Evolutionary conservation across 257 asterid genomes (phyloP).

Genomic region (Solanum raphanifolium): DNA sequence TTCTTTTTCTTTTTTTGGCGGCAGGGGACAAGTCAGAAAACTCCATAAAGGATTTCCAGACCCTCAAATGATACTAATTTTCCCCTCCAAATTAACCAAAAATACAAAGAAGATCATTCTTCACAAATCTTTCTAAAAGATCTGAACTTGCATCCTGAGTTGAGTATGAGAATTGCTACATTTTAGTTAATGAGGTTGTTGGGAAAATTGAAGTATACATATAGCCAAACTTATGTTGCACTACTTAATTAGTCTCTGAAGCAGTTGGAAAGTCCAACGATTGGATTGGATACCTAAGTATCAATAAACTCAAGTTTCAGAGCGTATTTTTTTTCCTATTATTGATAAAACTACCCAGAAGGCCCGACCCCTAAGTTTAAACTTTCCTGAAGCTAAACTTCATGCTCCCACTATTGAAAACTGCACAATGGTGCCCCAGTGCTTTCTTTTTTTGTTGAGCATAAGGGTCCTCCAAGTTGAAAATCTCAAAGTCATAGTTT

Average conservation of each 20-base stretch:
- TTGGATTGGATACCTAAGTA: background rate
- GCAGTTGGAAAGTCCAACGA: background rate
- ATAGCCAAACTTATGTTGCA: background rate
- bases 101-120: background rate
- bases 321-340: background rate
- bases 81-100: background rate
- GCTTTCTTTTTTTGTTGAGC: background rate
- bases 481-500: background rate
- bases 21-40: background rate
- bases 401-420: background rate
- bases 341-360: background rate
- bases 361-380: background rate
- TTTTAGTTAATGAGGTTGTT: background rate
- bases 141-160: background rate
- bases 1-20: background rate
- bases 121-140: background rate
- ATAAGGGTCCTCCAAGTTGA: background rate
- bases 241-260: background rate
- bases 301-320: background rate
- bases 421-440: background rate
- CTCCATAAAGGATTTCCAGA: background rate
- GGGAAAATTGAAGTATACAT: background rate
- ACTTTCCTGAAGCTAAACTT: background rate
- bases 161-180: background rate
- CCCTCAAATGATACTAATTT: background rate